Evolutionary conservation across 1,139 yeast species (phyloP).

Genomic region (Casaregolazyma suthepensis): DNA sequence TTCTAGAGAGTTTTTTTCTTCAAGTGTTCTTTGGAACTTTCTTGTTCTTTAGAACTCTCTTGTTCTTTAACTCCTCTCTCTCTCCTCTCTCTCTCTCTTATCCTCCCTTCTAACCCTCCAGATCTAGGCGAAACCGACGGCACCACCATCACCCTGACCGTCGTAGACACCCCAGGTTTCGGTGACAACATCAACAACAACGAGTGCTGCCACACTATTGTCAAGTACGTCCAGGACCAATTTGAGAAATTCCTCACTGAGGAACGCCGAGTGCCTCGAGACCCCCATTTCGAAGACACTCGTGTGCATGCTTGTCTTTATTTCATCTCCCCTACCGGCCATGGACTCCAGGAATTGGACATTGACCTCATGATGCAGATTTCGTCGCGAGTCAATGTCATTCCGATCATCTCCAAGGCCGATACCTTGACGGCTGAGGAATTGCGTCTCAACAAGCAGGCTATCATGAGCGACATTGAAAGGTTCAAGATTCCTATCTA

Average conservation of each 20-base stretch:
- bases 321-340: conserved; percentile 69
- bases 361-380: conserved; percentile 71
- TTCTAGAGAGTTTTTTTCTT: background rate
- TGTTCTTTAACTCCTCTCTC: background rate
- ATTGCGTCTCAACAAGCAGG: conserved; percentile 57
- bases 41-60: background rate
- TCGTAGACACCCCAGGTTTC: conserved; percentile 74
- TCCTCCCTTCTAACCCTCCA: conserved; percentile 6
- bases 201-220: conserved; percentile 61
- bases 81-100: background rate
- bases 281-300: conserved; percentile 67
- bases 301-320: conserved; percentile 69
- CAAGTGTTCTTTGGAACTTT: background rate
- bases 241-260: conserved; percentile 89
- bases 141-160: conserved; percentile 50
- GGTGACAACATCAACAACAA: conserved; percentile 66
- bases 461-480: conserved; percentile 65
- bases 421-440: conserved; percentile 81
- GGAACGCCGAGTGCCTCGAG: conserved; percentile 84
- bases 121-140: conserved; percentile 46
- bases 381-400: conserved; percentile 74
- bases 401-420: conserved; percentile 83
- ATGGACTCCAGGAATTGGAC: conserved; percentile 67
- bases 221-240: conserved; percentile 75
- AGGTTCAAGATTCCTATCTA: conserved; percentile 75